Evolutionary conservation across 2,329 filamentous ascomycete genomes (phyloP).

Genomic region (Paecilomyces formosus): DNA sequence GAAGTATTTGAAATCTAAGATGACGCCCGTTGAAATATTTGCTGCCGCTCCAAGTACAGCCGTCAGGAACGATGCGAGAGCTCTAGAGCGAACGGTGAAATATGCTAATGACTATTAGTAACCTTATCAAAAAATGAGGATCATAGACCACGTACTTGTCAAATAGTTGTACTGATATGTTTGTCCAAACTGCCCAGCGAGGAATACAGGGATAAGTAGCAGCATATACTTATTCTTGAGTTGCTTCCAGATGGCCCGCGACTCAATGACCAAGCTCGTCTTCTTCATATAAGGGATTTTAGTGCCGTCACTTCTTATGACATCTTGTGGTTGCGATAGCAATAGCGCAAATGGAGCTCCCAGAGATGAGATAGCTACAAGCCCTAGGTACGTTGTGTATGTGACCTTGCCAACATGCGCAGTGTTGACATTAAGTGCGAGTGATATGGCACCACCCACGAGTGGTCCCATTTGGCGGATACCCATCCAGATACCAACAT

Average conservation of each 20-base stretch:
- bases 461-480: constrained; percentile 48
- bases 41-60: constrained; percentile 41
- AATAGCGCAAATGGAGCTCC: constrained; percentile 40
- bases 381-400: constrained; percentile 33
- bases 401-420: constrained; percentile 40
- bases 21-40: constrained; percentile 6
- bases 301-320: constrained; percentile 35
- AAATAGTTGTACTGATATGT: constrained; percentile 48
- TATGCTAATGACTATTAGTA: constrained; percentile 21
- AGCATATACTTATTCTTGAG: constrained; percentile 40
- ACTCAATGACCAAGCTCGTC: constrained; percentile 25
- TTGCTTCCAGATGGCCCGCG: constrained; percentile 31
- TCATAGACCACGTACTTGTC: constrained; percentile 18
- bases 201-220: constrained; percentile 42
- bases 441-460: constrained; percentile 45
- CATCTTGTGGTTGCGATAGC: constrained; percentile 40
- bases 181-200: constrained; percentile 46
- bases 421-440: constrained; percentile 41
- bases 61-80: constrained; percentile 36
- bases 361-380: constrained; percentile 35
- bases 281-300: constrained; percentile 14
- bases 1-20: constrained; percentile 32
- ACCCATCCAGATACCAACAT: constrained; percentile 47
- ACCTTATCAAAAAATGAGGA: background rate
- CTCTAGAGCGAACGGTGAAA: constrained; percentile 44